phyloP scores from a whole-genome alignment of 805 yeast species.

The Saccharomycopsis schoenii region DNA sequence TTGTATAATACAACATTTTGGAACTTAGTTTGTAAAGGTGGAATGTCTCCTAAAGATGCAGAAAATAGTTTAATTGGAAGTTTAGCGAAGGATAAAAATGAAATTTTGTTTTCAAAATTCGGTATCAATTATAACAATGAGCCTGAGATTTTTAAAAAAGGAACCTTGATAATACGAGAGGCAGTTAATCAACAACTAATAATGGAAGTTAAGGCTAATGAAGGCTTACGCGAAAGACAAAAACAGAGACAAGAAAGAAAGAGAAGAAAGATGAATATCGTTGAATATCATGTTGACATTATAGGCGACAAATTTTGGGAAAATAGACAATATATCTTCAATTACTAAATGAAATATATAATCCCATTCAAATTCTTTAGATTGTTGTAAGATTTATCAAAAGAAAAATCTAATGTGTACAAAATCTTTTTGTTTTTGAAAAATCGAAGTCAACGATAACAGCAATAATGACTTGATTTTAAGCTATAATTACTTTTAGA shows the following conservation, averaged over 20 bases:
- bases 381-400: background rate
- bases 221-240: conserved; percentile 33
- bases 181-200: background rate
- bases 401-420: too few relatives aligned
- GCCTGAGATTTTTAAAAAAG: conserved; percentile 80
- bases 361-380: too few relatives aligned
- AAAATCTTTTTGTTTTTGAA: too few relatives aligned
- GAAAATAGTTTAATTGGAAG: conserved; percentile 73
- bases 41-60: conserved; percentile 67
- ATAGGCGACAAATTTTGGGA: conserved; percentile 59
- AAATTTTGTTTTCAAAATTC: conserved; percentile 66
- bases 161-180: conserved; percentile 54
- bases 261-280: conserved; percentile 37
- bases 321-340: conserved; percentile 28
- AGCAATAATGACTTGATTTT: too few relatives aligned
- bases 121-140: conserved; percentile 87
- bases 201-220: conserved; percentile 1
- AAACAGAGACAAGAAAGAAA: conserved; percentile 39
- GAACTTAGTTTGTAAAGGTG: conserved; percentile 66
- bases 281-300: conserved; percentile 45
- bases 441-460: too few relatives aligned
- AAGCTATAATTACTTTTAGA: too few relatives aligned
- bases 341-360: background rate
- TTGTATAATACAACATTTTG: conserved; percentile 90
- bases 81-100: conserved; percentile 76